Percentiles rank a stretch among this genome's conserved stretches.
Conservation (phyloP, 306 rosid species). For the Calophaca sinica region DNA sequence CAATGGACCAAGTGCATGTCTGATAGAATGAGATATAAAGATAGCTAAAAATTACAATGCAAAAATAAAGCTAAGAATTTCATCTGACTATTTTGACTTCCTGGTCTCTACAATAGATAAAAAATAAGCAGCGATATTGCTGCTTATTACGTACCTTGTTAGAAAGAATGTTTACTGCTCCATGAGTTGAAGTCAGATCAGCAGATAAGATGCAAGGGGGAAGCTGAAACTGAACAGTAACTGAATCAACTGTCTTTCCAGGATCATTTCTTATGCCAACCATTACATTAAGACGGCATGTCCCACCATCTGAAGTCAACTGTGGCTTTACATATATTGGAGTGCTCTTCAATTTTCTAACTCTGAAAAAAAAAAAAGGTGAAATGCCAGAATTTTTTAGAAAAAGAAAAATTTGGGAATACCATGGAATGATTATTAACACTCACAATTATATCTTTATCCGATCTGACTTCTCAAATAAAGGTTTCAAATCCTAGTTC, state of each 20-base stretch:
- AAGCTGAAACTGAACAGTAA: slow-evolving; percentile 76
- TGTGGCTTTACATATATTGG: slow-evolving; percentile 95
- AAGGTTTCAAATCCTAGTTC: slow-evolving; percentile 32
- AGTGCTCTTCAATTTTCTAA: slow-evolving; percentile 84
- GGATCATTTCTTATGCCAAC: slow-evolving; percentile 89
- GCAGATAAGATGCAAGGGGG: slow-evolving; percentile 83
- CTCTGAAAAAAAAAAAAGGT: slow-evolving; percentile 58
- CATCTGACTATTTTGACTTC: slow-evolving; percentile 18
- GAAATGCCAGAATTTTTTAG: slow-evolving; percentile 32
- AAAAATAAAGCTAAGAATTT: slow-evolving; percentile 31
- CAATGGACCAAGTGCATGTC: slow-evolving; percentile 91
- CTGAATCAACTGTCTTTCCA: slow-evolving; percentile 80
- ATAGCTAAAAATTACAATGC: slow-evolving; percentile 19
- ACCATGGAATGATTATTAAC: slow-evolving; percentile 14
- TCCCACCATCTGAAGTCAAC: slow-evolving; percentile 80
- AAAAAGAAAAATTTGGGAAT: slow-evolving; percentile 3
- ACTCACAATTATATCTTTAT: slow-evolving; percentile 21
- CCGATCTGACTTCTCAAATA: slow-evolving; percentile 11
- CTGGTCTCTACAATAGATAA: not conserved
- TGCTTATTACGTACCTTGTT: slow-evolving; percentile 68
- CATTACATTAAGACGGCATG: slow-evolving; percentile 76
- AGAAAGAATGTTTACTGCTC: slow-evolving; percentile 78
- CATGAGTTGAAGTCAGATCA: slow-evolving; percentile 82
- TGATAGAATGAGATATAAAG: slow-evolving; percentile 49
- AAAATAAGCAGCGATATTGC: slow-evolving; percentile 3